Evolutionary conservation across 176 grass and related monocot genomes (phyloP).

Genomic region (Rhynchospora pubera): DNA sequence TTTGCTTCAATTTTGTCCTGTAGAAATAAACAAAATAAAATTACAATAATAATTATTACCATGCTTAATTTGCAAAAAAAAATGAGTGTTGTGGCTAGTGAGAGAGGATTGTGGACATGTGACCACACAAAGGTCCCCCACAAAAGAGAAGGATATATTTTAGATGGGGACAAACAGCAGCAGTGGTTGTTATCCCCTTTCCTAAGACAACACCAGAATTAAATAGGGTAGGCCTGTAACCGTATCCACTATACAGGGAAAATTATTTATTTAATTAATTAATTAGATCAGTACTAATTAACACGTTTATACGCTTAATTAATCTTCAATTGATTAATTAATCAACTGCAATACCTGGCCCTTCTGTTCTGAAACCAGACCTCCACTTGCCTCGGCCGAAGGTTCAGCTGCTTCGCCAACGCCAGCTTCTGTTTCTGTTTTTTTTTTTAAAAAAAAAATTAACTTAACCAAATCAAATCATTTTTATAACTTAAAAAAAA

Average conservation of each 20-base stretch:
- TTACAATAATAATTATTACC: not conserved
- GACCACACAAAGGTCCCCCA: conserved; percentile 13
- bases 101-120: not conserved
- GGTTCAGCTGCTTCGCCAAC: conserved; percentile 71
- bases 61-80: not conserved
- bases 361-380: conserved; percentile 98
- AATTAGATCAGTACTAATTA: not conserved
- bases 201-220: conserved; percentile 16
- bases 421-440: conserved; percentile 78
- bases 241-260: not conserved
- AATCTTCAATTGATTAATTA: conserved; percentile 9
- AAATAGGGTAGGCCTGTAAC: conserved; percentile 5
- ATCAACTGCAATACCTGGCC: conserved; percentile 45
- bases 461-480: not conserved
- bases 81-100: not conserved
- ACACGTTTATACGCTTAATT: not conserved
- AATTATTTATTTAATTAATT: conserved; percentile 6
- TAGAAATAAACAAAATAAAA: not conserved
- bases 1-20: conserved; percentile 99
- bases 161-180: conserved; percentile 20
- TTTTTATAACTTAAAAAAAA: not conserved
- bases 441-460: not conserved
- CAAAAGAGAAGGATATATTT: conserved; percentile 5
- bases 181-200: conserved; percentile 20
- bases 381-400: conserved; percentile 81